These are phyloP conservation scores for Clathrospora elynae DNA, from an alignment of 2,329 filamentous ascomycete species.

Conservation along the genomic window DNA sequence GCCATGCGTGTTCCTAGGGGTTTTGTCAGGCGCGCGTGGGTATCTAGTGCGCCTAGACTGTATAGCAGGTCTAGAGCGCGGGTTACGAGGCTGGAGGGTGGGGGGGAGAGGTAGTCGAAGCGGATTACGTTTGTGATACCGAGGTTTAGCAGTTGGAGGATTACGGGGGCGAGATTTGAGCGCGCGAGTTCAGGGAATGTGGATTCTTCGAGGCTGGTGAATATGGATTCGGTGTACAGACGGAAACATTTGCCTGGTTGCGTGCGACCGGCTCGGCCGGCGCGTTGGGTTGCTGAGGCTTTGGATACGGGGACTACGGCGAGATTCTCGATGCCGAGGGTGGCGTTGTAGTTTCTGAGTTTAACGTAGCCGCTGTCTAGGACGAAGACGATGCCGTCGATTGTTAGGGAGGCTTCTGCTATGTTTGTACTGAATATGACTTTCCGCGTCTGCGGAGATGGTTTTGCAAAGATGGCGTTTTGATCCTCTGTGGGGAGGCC, in stretches of 20 bases:
- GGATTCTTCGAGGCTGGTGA: conserved; percentile 67
- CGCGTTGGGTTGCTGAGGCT: conserved; percentile 88
- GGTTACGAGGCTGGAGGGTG: conserved; percentile 81
- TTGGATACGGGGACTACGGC: conserved; percentile 83
- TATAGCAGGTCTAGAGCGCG: conserved; percentile 88
- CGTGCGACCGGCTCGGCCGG: conserved; percentile 87
- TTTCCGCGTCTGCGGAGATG: conserved; percentile 82
- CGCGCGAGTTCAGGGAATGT: conserved; percentile 91
- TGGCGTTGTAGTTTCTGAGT: conserved; percentile 81
- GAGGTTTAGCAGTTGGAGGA: conserved; percentile 90
- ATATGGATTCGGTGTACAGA: conserved; percentile 81
- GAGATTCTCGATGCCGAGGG: conserved; percentile 83
- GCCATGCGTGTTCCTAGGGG: conserved; percentile 92
- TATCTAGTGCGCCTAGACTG: conserved; percentile 82
- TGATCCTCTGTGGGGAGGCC: conserved; percentile 89
- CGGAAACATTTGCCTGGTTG: conserved; percentile 92
- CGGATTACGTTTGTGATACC: conserved; percentile 93
- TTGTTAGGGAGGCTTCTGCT: conserved; percentile 92
- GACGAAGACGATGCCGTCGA: conserved; percentile 89
- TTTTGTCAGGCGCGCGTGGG: conserved; percentile 86
- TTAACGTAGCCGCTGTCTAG: conserved; percentile 92
- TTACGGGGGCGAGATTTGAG: conserved; percentile 83
- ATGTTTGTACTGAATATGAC: conserved; percentile 95
- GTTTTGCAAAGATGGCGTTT: conserved; percentile 89
- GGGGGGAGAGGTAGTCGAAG: conserved; percentile 86